Evolutionary conservation across 2,329 filamentous ascomycete species (phyloP).

Genomic region (Cordyceps sp.): DNA sequence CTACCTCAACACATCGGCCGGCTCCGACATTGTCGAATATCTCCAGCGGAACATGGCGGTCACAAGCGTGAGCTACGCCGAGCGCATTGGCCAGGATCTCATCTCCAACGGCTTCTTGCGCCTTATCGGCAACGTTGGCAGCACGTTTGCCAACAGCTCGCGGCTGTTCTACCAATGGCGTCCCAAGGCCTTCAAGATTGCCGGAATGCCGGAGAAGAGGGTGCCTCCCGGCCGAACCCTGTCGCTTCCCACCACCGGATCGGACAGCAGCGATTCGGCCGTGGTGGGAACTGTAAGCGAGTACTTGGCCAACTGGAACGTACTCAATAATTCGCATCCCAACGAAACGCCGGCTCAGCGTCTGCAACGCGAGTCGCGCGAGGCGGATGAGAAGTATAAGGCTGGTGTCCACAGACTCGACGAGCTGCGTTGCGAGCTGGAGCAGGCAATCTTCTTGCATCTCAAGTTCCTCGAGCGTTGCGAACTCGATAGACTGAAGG

Average conservation of each 20-base stretch:
- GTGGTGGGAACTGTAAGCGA: conserved; percentile 71
- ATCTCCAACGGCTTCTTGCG: conserved; percentile 74
- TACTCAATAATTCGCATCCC: conserved; percentile 65
- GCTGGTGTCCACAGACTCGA: conserved; percentile 71
- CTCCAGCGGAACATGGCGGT: conserved; percentile 77
- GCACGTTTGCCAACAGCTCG: conserved; percentile 91
- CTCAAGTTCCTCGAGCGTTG: conserved; percentile 94
- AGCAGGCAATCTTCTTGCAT: conserved; percentile 85
- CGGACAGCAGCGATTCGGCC: conserved; percentile 50
- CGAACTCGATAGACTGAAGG: conserved; percentile 88
- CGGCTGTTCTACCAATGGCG: conserved; percentile 97
- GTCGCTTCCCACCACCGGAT: conserved; percentile 48
- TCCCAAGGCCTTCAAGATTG: conserved; percentile 73
- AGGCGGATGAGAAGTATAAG: conserved; percentile 92
- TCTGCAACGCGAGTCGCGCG: conserved; percentile 72
- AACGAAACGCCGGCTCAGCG: conserved; percentile 84
- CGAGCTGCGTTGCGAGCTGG: conserved; percentile 79
- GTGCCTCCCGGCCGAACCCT: conserved; percentile 54
- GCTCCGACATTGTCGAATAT: conserved; percentile 90
- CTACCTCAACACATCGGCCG: conserved; percentile 82
- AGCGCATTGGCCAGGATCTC: conserved; percentile 88
- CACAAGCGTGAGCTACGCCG: conserved; percentile 74
- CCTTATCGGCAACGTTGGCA: conserved; percentile 86
- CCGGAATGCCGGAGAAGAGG: conserved; percentile 83
- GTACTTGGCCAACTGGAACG: conserved; percentile 84